Conservation (phyloP, 306 rosid genomes). For the Ammopiptanthus mongolicus region DNA sequence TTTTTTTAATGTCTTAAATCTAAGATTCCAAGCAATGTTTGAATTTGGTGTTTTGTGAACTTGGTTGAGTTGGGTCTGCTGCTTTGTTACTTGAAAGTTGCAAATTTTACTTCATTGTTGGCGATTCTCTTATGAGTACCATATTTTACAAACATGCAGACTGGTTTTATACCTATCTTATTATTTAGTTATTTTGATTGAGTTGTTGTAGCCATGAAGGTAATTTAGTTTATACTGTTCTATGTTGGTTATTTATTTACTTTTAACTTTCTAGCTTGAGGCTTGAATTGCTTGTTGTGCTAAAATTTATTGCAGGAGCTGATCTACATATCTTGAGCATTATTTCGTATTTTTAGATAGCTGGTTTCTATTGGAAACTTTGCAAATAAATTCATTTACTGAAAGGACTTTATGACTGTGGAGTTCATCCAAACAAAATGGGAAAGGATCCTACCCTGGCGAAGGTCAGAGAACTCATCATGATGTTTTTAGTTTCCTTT, state of each 20-base stretch:
- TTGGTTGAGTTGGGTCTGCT: background rate
- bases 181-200: background rate
- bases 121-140: background rate
- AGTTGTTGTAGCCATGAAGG: background rate
- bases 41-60: background rate
- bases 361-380: constrained; percentile 15
- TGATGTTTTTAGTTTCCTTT: background rate
- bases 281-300: constrained; percentile 22
- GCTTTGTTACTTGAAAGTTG: background rate
- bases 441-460: constrained; percentile 26
- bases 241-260: background rate
- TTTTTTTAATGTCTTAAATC: background rate
- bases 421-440: constrained; percentile 4
- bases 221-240: background rate
- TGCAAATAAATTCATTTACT: constrained; percentile 18
- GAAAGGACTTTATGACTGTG: constrained; percentile 13
- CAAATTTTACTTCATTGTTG: background rate
- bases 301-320: constrained; percentile 35
- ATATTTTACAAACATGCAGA: background rate
- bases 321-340: background rate
- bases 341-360: constrained; percentile 9
- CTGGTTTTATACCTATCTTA: background rate
- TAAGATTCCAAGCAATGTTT: constrained; percentile 1
- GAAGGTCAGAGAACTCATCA: constrained; percentile 39
- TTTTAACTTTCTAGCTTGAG: constrained; percentile 6